Percentiles rank a stretch among this genome's conserved stretches.
These are phyloP conservation scores for Leccinum disarticulatum DNA, from an alignment of 768 basidiomycete genomes.

Conservation along the genomic window DNA sequence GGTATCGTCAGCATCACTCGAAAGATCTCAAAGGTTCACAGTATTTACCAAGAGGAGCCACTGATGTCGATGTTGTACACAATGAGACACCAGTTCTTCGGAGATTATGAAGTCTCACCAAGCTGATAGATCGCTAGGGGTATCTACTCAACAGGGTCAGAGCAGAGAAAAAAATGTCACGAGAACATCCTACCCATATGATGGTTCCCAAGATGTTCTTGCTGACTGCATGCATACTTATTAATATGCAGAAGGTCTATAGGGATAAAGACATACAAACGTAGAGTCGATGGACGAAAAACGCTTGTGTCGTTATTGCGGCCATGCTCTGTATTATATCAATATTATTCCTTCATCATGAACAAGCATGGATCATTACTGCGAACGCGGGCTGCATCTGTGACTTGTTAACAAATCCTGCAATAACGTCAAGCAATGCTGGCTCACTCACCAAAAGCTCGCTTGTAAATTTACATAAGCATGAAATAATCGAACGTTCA, in stretches of 20 bases:
- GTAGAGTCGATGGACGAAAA: slow-evolving; percentile 4
- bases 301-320: neutral
- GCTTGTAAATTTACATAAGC: neutral
- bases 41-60: neutral
- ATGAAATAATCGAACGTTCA: neutral
- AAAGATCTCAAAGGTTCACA: neutral
- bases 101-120: slow-evolving; percentile 4
- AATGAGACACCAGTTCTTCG: neutral
- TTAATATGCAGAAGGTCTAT: neutral
- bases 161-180: neutral
- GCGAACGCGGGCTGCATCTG: neutral
- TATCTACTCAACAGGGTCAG: neutral
- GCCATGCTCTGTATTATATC: neutral
- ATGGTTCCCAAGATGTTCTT: neutral
- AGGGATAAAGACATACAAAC: neutral
- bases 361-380: neutral
- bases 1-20: neutral
- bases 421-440: no score
- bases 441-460: slow-evolving; percentile 1
- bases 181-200: slow-evolving; percentile 1
- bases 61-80: neutral
- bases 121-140: slow-evolving; percentile 1
- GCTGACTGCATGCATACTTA: neutral
- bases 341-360: neutral
- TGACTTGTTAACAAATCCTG: neutral